Percentiles rank a stretch among this genome's conserved stretches.
These are phyloP conservation scores for Pugionium cornutum DNA, from an alignment of 345 rosid species.

Conservation along the genomic window DNA sequence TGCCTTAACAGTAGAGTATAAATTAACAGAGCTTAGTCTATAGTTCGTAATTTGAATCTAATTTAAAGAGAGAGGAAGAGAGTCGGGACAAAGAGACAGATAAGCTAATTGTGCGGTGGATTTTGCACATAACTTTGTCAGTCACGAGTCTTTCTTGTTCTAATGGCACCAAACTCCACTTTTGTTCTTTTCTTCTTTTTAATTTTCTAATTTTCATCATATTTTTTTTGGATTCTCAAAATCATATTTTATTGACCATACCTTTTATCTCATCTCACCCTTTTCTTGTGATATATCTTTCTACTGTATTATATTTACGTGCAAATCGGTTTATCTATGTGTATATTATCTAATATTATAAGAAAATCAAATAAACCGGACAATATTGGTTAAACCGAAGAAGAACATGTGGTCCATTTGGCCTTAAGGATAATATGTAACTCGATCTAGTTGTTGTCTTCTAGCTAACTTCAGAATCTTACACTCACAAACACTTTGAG, in stretches of 20 bases:
- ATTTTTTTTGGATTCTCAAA: conserved; percentile 29
- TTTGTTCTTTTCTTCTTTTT: conserved; percentile 37
- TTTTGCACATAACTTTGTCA: conserved; percentile 32
- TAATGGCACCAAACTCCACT: conserved; percentile 40
- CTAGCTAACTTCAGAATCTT: conserved; percentile 39
- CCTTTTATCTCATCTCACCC: conserved; percentile 31
- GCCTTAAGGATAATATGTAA: conserved; percentile 23
- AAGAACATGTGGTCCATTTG: conserved; percentile 33
- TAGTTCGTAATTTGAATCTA: conserved; percentile 23
- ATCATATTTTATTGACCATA: conserved; percentile 27
- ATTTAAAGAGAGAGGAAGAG: neutral
- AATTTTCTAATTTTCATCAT: neutral
- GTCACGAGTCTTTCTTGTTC: conserved; percentile 48
- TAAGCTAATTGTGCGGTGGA: conserved; percentile 42
- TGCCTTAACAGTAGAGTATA: neutral
- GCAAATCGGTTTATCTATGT: conserved; percentile 14
- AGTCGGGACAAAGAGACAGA: conserved; percentile 38
- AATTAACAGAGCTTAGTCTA: conserved; percentile 10
- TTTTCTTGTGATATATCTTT: conserved; percentile 37
- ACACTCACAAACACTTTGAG: conserved; percentile 36
- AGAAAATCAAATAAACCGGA: conserved; percentile 14
- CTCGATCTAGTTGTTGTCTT: conserved; percentile 40
- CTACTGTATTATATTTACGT: conserved; percentile 20
- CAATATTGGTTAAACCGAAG: conserved; percentile 27
- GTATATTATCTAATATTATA: neutral